Percentiles rank a stretch among this genome's conserved stretches.
These are phyloP conservation scores for Trichopus zeylanicus DNA, from an alignment of 116 monocot species.

Conservation along the genomic window DNA sequence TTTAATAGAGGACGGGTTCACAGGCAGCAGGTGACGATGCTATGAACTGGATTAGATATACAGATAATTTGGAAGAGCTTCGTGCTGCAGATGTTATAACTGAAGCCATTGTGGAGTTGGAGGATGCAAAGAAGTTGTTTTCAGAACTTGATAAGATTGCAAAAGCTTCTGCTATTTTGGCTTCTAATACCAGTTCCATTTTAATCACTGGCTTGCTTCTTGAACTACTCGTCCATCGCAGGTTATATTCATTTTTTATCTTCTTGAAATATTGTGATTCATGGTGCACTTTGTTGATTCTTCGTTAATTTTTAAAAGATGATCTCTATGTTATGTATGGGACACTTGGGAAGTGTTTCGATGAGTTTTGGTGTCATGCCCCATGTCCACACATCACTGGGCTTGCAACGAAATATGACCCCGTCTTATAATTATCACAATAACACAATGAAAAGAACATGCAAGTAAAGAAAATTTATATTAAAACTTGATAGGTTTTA, in stretches of 20 bases:
- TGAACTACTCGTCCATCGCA: constrained; percentile 65
- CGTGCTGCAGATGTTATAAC: constrained; percentile 63
- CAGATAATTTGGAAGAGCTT: constrained; percentile 53
- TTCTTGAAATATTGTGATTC: background rate
- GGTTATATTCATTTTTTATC: constrained; percentile 33
- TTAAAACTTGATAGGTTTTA: too few relatives aligned
- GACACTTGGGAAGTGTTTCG: too few relatives aligned
- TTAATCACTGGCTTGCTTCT: constrained; percentile 89
- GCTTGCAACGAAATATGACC: too few relatives aligned
- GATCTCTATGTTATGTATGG: too few relatives aligned
- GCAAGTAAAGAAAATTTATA: too few relatives aligned
- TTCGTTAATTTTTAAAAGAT: too few relatives aligned
- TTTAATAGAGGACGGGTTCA: constrained; percentile 6
- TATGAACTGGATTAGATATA: constrained; percentile 42
- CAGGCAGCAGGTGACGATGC: constrained; percentile 46
- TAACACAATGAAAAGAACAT: too few relatives aligned
- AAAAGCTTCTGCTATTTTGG: constrained; percentile 77
- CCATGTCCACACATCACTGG: too few relatives aligned
- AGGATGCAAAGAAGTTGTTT: constrained; percentile 75
- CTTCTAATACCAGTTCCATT: constrained; percentile 97
- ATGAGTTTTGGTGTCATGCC: too few relatives aligned
- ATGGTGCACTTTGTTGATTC: background rate
- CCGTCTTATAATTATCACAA: too few relatives aligned
- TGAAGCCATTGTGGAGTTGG: constrained; percentile 94
- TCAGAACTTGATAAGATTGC: constrained; percentile 64